Percentiles rank a stretch among this genome's conserved stretches.
Conservation (phyloP, 768 basidiomycete species). For the Leccinum uliginosum region DNA sequence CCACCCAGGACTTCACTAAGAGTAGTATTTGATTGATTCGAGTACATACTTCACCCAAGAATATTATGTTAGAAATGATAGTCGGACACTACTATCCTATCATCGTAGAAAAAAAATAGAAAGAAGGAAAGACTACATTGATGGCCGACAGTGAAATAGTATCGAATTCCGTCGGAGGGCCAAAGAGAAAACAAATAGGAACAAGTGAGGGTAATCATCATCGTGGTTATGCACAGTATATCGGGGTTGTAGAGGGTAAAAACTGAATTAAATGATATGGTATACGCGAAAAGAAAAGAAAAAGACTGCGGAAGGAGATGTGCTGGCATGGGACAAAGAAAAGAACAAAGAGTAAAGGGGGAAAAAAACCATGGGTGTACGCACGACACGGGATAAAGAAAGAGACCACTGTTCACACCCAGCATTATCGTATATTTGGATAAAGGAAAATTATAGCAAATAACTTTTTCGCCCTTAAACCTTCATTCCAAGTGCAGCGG, state of each 20-base stretch:
- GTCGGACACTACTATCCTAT: conserved; percentile 9
- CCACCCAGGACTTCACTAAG: neutral
- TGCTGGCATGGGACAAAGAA: conserved; percentile 9
- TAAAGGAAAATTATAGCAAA: conserved; percentile 20
- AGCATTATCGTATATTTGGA: conserved; percentile 23
- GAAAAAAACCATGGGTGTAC: neutral
- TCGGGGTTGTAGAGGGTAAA: conserved; percentile 5
- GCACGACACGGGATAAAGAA: neutral
- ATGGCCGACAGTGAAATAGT: neutral
- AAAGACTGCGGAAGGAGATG: conserved; percentile 9
- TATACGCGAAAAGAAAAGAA: conserved; percentile 14
- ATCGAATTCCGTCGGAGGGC: neutral
- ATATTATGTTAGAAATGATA: conserved; percentile 16
- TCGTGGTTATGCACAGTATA: conserved; percentile 22
- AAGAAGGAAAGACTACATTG: neutral
- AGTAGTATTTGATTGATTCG: neutral
- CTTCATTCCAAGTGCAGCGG: conserved; percentile 49
- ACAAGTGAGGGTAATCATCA: conserved; percentile 3
- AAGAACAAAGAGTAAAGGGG: neutral
- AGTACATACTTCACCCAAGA: conserved; percentile 5
- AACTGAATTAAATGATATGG: conserved; percentile 21
- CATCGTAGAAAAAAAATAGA: neutral
- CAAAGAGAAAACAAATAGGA: neutral
- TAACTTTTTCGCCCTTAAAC: conserved; percentile 24
- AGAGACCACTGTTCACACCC: conserved; percentile 23